phyloP scores from a whole-genome alignment of 305 asterid species.

The Andrographis paniculata region DNA sequence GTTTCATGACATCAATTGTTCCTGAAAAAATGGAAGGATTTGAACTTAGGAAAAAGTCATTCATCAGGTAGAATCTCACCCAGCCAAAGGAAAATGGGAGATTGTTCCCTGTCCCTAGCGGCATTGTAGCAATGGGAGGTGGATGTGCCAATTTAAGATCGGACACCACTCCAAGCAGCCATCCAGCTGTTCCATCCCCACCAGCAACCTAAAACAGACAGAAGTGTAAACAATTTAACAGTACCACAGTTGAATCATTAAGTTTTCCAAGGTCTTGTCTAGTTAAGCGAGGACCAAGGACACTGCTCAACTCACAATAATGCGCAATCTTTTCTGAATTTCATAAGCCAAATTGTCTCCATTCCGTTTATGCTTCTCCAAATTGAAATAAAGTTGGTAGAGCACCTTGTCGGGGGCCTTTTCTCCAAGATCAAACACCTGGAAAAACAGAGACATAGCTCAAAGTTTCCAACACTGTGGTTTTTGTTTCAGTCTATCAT shows the following conservation, averaged over 20 bases:
- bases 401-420: conserved; percentile 72
- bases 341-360: conserved; percentile 56
- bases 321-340: conserved; percentile 52
- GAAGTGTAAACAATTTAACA: too few species aligned
- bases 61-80: conserved; percentile 26
- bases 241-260: too few species aligned
- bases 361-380: conserved; percentile 62
- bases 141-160: conserved; percentile 68
- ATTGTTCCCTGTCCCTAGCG: conserved; percentile 88
- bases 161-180: conserved; percentile 92
- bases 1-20: background rate
- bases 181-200: conserved; percentile 95
- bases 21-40: background rate
- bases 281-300: background rate
- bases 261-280: too few species aligned
- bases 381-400: conserved; percentile 53
- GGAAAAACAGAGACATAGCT: conserved; percentile 23
- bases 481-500: too few species aligned
- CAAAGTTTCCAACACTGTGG: too few species aligned
- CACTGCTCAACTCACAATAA: conserved; percentile 49
- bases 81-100: conserved; percentile 67
- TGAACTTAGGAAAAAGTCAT: background rate
- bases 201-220: conserved; percentile 89
- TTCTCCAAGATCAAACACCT: conserved; percentile 91
- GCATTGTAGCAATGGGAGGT: conserved; percentile 87